These are phyloP conservation scores for Picochlorum sp. DNA, from an alignment of 139 green algal genomes.

Conservation along the genomic window DNA sequence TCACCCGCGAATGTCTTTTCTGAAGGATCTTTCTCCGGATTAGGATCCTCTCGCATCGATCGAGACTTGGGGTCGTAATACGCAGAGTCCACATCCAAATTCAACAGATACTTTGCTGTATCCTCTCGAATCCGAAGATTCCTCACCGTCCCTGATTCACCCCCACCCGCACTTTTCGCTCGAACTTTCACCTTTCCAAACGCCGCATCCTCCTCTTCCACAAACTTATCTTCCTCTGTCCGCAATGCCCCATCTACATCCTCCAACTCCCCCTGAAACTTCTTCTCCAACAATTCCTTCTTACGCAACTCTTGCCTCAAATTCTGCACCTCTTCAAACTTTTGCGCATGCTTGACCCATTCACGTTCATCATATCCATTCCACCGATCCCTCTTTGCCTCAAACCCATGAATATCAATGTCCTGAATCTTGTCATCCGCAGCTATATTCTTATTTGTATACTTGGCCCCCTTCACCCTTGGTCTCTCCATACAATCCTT, in stretches of 20 bases:
- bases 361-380: slow-evolving; percentile 86
- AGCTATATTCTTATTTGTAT: slow-evolving; percentile 88
- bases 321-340: slow-evolving; percentile 60
- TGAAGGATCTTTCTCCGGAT: slow-evolving; percentile 46
- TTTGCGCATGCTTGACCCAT: slow-evolving; percentile 54
- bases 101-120: slow-evolving; percentile 98
- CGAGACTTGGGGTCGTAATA: slow-evolving; percentile 98
- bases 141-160: slow-evolving; percentile 71
- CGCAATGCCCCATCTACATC: slow-evolving; percentile 12
- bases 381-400: slow-evolving; percentile 89
- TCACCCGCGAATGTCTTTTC: slow-evolving; percentile 76
- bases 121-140: slow-evolving; percentile 99
- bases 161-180: slow-evolving; percentile 84
- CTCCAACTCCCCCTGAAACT: slow-evolving; percentile 26
- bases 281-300: slow-evolving; percentile 54
- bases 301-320: slow-evolving; percentile 47
- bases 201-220: slow-evolving; percentile 20
- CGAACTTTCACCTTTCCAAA: slow-evolving; percentile 95
- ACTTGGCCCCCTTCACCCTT: slow-evolving; percentile 72
- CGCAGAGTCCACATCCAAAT: slow-evolving; percentile 88
- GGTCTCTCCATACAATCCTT: slow-evolving; percentile 95
- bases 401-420: slow-evolving; percentile 67
- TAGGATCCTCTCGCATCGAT: slow-evolving; percentile 91
- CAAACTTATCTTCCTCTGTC: slow-evolving; percentile 86
- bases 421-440: slow-evolving; percentile 90